phyloP scores from a whole-genome alignment of 1,139 yeast genomes.

The Nakaseomyces bracarensis region DNA sequence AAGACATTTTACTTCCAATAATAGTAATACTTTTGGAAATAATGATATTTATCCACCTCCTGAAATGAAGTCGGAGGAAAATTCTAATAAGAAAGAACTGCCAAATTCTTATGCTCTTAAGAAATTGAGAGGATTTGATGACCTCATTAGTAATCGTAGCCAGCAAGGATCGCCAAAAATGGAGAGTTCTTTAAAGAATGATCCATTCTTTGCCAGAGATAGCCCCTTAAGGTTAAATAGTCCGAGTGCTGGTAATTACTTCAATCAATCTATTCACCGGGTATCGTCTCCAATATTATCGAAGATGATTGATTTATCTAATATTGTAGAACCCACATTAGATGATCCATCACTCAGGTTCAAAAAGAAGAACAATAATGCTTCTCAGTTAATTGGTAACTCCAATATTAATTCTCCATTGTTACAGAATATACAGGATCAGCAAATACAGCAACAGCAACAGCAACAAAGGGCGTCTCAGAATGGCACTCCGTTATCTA shows the following conservation, averaged over 20 bases:
- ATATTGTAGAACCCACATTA: constrained; percentile 31
- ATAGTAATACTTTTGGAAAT: constrained; percentile 1
- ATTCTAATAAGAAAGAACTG: not conserved
- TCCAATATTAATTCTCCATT: constrained; percentile 3
- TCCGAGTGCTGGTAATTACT: constrained; percentile 18
- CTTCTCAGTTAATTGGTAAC: constrained; percentile 3
- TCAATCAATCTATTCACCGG: constrained; percentile 12
- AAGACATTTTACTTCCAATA: not conserved
- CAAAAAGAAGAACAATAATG: constrained; percentile 15
- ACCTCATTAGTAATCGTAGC: not conserved
- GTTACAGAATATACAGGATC: constrained; percentile 7
- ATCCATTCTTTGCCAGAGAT: constrained; percentile 8
- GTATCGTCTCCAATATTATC: constrained; percentile 31
- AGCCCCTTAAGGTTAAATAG: constrained; percentile 28
- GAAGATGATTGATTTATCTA: constrained; percentile 32
- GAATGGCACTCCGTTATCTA: constrained; percentile 4
- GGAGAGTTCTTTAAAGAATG: constrained; percentile 5
- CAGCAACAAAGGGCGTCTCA: constrained; percentile 8
- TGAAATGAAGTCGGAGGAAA: not conserved
- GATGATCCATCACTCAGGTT: constrained; percentile 30
- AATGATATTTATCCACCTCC: constrained; percentile 3
- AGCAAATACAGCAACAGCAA: constrained; percentile 9
- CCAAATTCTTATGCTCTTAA: not conserved
- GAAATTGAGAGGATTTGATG: constrained; percentile 2
- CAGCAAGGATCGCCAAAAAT: constrained; percentile 8